Base-by-base conservation (phyloP, 352 stramenopile genomes). In the Phytophthora colocasiae region DNA sequence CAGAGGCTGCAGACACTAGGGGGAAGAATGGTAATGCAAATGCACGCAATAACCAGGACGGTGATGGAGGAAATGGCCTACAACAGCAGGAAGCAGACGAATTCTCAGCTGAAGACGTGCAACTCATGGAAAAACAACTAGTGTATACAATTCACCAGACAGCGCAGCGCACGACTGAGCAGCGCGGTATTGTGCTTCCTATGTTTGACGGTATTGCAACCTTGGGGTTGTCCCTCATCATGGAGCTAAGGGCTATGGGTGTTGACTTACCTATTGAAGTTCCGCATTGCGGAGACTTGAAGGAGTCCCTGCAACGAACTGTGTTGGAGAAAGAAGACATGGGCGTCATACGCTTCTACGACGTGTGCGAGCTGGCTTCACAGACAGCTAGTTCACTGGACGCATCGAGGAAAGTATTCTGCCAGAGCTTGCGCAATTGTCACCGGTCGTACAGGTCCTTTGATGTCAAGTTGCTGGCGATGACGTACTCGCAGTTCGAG, bases 401-500 rank as follows among this genome's bases (percentile, higher is more conserved):
- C 27, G 12, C 57, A 5, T 62, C 71, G 26, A 66, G 73, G 8
- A 75, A 74, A 3, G 66, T 91, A 0, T 91, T 89, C 59, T 91
- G 83, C 36, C 50, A 80, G 34, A 73, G 68, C 15, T 31, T 90
- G 5, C 52, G 61, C 19, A 63, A 76, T 24, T 91, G 83, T 56
- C 68, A 87, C 17, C 54, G 68, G 2, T 56, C 60, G 2, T 90
- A 81, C 45, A 70, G 78, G 4, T 78, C 59, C 3, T 89, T 89
- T 48, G 71, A 87, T 27, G 75, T 91, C 57, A 89, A 89, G 63
- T 19, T 88, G 43, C 62, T 91, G 12, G 64, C 80, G n/a, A 44
- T 93, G 41, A 52, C 85, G n/a, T 87, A 81, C 57, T 91, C 85
- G 9, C 73, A 68, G n/a, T 93, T 93, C 34, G 66, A 82, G 24